Conservation (phyloP, 225 moss, liverwort and hornwort genomes). For the Bryum argenteum region DNA sequence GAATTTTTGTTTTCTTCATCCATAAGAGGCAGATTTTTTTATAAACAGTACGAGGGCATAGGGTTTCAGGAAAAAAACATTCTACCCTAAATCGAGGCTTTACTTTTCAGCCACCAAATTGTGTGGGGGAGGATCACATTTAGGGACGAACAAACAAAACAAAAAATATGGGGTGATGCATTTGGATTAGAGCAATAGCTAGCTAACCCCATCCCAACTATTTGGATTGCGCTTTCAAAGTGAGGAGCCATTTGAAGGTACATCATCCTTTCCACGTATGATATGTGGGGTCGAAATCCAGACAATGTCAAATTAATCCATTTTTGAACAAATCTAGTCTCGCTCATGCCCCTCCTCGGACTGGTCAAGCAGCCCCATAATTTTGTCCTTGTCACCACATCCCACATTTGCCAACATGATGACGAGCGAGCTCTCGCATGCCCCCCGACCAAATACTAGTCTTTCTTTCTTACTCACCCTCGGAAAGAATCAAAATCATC, state of each 20-base stretch:
- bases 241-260: neutral
- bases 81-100: neutral
- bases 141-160: neutral
- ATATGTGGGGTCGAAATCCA: neutral
- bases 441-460: neutral
- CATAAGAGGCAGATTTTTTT: neutral
- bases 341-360: constrained; percentile 14
- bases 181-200: neutral
- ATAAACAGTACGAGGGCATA: neutral
- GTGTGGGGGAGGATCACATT: neutral
- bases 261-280: neutral
- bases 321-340: neutral
- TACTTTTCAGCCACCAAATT: neutral
- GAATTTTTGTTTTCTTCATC: too few species aligned
- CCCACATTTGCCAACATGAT: neutral
- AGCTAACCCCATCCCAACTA: neutral
- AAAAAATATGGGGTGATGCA: neutral
- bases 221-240: neutral
- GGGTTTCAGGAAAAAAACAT: neutral
- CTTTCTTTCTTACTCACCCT: neutral
- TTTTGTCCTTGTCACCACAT: constrained; percentile 14
- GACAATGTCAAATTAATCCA: constrained; percentile 14
- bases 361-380: neutral
- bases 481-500: neutral
- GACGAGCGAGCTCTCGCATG: neutral